phyloP scores from a whole-genome alignment of 1,284 basidiomycete genomes.

The Thecaphora thlaspeos region DNA sequence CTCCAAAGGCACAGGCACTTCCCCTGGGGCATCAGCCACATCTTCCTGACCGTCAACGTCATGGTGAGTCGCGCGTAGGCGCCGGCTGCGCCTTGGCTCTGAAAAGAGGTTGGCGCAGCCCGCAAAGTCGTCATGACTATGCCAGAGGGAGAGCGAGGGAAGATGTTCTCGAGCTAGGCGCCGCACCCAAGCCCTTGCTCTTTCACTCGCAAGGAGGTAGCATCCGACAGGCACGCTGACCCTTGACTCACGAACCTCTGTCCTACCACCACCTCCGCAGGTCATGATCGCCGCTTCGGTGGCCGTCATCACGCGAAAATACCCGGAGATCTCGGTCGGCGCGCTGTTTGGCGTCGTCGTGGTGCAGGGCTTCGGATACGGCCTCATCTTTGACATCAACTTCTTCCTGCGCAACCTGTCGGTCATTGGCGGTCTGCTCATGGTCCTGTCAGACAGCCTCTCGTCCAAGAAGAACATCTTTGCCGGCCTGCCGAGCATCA shows the following conservation, averaged over 20 bases:
- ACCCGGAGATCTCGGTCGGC: slow-evolving; percentile 83
- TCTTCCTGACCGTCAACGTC: slow-evolving; percentile 89
- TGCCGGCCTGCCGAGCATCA: slow-evolving; percentile 80
- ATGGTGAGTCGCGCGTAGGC: slow-evolving; percentile 66
- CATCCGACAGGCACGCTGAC: too few relatives aligned
- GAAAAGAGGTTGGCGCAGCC: too few relatives aligned
- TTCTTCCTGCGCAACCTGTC: slow-evolving; percentile 97
- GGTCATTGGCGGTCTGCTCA: slow-evolving; percentile 87
- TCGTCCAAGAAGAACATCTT: slow-evolving; percentile 74
- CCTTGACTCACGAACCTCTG: not conserved
- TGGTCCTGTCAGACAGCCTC: slow-evolving; percentile 97
- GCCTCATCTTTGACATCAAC: slow-evolving; percentile 93
- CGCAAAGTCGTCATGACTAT: too few relatives aligned
- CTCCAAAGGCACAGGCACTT: slow-evolving; percentile 80
- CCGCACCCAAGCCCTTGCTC: too few relatives aligned
- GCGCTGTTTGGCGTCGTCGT: slow-evolving; percentile 88
- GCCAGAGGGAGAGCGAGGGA: too few relatives aligned
- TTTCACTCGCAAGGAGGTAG: too few relatives aligned
- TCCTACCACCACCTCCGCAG: slow-evolving; percentile 14
- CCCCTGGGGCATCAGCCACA: slow-evolving; percentile 88
- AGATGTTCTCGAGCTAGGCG: too few relatives aligned
- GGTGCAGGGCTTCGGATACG: slow-evolving; percentile 88
- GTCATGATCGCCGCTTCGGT: slow-evolving; percentile 82
- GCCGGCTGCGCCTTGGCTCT: not conserved
- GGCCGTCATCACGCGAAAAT: slow-evolving; percentile 81